Evolutionary conservation across 2,329 filamentous ascomycete genomes (phyloP), one percentile per base, ranked within the genome.

Genomic region (Rhynchosporium graminicola): DNA sequence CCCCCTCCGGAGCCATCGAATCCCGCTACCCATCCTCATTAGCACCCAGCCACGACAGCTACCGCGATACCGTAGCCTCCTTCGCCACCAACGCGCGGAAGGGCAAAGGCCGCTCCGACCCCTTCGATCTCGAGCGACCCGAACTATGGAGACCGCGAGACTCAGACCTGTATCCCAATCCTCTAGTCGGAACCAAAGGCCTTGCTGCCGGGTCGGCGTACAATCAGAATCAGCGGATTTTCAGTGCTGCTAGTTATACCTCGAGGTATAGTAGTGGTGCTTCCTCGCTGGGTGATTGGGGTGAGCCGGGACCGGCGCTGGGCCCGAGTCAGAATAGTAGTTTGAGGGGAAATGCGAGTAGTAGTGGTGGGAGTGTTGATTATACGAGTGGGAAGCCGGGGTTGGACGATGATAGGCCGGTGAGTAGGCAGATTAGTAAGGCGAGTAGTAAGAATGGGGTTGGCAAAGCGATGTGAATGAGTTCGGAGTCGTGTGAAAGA

Each of bases 41-140:
- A 15, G 69, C 67, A 65, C 58, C 71, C 62, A 61, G 69, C 72
- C 51, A 71, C 58, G 72, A 74, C 62, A 72, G 66, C 65, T 75
- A 73, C 65, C 69, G 70, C 67, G 76, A 75, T 56, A 78, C 78
- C 15, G 65, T 78, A 58, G 79, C 77, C 0, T 67, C 70, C 42
- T 68, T 69, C 57, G 71, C 70, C 0, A 77, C 80, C 50, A 78
- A 77, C 50, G 78, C 76, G 5, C 75, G 77, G 15, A 79, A 81
- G 60, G 82, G 81, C 69, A 85, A 84, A 69, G 84, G 86, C 71
- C 82, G 84, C 50, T 87, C 84, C 1, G 85, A 88, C 66, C 85
- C 84, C 1, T 88, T 88, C 69, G 86, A 88, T 67, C 77, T 88
- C n/a, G 85, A 88, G 70, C 74, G 78, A 48, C 78, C 82, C 40